Conservation (phyloP, 305 asterid species). For the Ilex paraguariensis region DNA sequence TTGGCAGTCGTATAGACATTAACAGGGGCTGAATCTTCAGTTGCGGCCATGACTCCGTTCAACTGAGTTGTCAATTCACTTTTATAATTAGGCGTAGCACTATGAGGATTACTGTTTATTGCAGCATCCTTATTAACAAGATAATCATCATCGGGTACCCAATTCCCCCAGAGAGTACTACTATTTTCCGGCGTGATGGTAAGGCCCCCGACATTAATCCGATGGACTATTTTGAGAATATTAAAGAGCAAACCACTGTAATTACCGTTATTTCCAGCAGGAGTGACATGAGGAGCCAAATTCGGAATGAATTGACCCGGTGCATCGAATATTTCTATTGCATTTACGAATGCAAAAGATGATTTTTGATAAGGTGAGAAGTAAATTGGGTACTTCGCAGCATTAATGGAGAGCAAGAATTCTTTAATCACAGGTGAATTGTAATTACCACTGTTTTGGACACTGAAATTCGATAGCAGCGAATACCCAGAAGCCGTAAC, state of each 20-base stretch:
- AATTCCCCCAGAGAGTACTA: conserved; percentile 34
- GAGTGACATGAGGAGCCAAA: conserved; percentile 7
- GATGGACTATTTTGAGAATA: conserved; percentile 26
- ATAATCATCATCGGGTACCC: conserved; percentile 49
- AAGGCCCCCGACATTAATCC: conserved; percentile 55
- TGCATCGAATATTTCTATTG: conserved; percentile 17
- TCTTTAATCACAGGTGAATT: conserved; percentile 34
- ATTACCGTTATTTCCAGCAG: neutral
- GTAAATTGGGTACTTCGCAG: conserved; percentile 23
- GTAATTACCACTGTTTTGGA: neutral
- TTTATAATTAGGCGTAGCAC: neutral
- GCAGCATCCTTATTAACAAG: conserved; percentile 7
- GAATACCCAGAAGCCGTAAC: conserved; percentile 29
- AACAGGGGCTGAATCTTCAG: conserved; percentile 34
- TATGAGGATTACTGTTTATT: fast-evolving
- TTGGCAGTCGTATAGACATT: conserved; percentile 46
- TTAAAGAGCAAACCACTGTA: conserved; percentile 2
- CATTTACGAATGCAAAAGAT: too few relatives aligned
- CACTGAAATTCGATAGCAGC: conserved; percentile 34
- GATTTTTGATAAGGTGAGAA: conserved; percentile 24
- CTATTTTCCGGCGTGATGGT: conserved; percentile 23
- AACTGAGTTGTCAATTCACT: too few relatives aligned
- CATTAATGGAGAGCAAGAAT: conserved; percentile 23
- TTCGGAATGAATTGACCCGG: conserved; percentile 28
- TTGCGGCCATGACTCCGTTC: neutral